Base-by-base conservation (phyloP, 306 rosid species). In the Lathyrus aphaca region DNA sequence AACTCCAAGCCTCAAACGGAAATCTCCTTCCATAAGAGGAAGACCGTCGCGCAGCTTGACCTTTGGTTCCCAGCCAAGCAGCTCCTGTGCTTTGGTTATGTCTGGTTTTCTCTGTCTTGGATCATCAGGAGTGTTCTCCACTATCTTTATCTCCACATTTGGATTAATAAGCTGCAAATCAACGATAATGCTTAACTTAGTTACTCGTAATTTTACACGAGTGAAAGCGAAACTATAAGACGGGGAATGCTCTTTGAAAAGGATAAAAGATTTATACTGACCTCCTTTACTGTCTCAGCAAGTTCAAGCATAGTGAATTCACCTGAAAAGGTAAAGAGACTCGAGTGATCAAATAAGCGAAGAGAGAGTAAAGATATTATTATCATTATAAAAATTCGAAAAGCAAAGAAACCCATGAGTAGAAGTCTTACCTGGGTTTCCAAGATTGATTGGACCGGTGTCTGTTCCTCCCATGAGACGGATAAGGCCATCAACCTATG, bases 301-400 rank as follows among this genome's bases (percentile, higher is more conserved):
- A 94, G 97, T 81, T 94, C 98, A 2, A 82, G 77, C 96, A 94
- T 86, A 69, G 98, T 94, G 76, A 94, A 94, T 87, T 94, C 97
- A 80, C 97, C 98, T 91, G 83, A 69, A 83, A 68, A 67, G 9
- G 49, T 15, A 76, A 25, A 29, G 53, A 73, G 44, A 32, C n/a
- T 51, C 17, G 5, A 66, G 37, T 18, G 53, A 55, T 58, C 59
- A 70, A 42, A 51, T 14, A 8, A 30, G 12, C 64, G 18, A 2
- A 56, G 32, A 54, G 25, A 69, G 72, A 69, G 77, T 68, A 29
- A 23, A 25, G 14, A 63, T 32, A 25, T 23, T 69, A 53, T 21
- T 69, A 53, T 21, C 2, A 21, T 18, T 69, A 53, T 18, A 50
- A 38, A 68, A 46, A 58, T 23, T 15, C 2, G 58, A 79, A 60